Conservation (phyloP, 768 basidiomycete species). For the Leccinum disarticulatum region DNA sequence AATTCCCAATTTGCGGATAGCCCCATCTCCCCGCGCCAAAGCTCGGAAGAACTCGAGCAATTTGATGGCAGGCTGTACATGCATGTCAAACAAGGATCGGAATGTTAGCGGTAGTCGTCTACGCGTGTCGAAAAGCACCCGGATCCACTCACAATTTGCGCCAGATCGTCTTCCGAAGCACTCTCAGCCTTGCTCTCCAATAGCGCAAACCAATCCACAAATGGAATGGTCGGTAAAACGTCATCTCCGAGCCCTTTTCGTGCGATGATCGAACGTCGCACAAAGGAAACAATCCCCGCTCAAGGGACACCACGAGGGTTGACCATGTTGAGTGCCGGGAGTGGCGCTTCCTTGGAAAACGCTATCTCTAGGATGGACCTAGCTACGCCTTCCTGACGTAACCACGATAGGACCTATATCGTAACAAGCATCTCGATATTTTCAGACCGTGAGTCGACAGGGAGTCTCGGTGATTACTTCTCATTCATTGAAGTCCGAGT, state of each 20-base stretch:
- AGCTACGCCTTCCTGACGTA: conserved; percentile 42
- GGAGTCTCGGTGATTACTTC: no score
- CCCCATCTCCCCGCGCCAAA: conserved; percentile 20
- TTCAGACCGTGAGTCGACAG: no score
- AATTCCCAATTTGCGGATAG: not conserved
- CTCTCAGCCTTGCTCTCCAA: conserved; percentile 24
- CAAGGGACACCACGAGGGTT: conserved; percentile 39
- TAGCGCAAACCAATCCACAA: conserved; percentile 34
- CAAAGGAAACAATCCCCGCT: conserved; percentile 26
- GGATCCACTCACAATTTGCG: conserved; percentile 30
- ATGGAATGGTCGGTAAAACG: conserved; percentile 33
- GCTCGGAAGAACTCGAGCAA: conserved; percentile 35
- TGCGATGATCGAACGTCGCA: conserved; percentile 21
- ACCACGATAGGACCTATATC: conserved; percentile 41
- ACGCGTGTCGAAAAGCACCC: no score
- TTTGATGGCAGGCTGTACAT: conserved; percentile 35
- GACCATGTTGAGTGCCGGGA: conserved; percentile 36
- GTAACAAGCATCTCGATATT: no score
- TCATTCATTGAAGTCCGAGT: no score
- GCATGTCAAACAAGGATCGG: not conserved
- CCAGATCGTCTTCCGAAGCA: conserved; percentile 28
- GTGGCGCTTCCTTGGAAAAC: conserved; percentile 16
- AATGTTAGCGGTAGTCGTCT: not conserved
- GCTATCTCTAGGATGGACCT: conserved; percentile 32
- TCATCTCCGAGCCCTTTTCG: conserved; percentile 4